Base-by-base conservation (phyloP, 129 eudicot species). In the Glebionis coronaria region DNA sequence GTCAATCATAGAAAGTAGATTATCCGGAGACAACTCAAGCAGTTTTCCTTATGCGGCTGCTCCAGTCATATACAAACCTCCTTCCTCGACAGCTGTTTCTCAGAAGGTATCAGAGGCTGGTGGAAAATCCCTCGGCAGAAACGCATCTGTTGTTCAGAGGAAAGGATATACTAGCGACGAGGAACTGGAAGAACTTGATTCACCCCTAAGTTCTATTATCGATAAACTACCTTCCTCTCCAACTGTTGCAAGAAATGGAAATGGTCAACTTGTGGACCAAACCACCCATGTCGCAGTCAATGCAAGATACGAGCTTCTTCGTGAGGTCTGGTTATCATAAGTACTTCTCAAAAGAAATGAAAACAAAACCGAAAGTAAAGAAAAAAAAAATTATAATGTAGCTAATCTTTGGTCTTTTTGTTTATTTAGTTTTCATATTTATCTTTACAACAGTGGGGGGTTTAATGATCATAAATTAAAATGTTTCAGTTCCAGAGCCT, bases 91-190 rank as follows among this genome's bases (percentile, higher is more conserved):
- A 38, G 69, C 81, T 44, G 79, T 89, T 54, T 72, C 93, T 14
- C 82, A 81, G 57, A 89, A 89, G 72, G 87, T 79, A 12, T 75
- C 84, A 0, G 94, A 89, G 68, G 79, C 82, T 5, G 82, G 78
- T 12, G 82, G 70, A 42, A 83, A 74, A 49, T 62, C 85, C 7
- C 87, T 89, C 10, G 70, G 45, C 7, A 72, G 88, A 73, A 89
- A 76, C 35, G 65, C 84, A 18, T 85, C 94, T 1, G 40, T 78
- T 23, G 69, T 86, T 59, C 98, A 88, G 75, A 88, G 86, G 65
- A 93, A 93, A 75, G 98, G 98, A 35, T 88, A 93, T 71, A 89
- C 96, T 12, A 93, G 98, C 25, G 98, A 93, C n/a, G 98, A 93
- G 35, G 98, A 93, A 66, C 82, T 93, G 46, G 86, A 88, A 31